Conservation (phyloP, 108 stramenopile genomes). For the Stephanodiscus minutulus region DNA sequence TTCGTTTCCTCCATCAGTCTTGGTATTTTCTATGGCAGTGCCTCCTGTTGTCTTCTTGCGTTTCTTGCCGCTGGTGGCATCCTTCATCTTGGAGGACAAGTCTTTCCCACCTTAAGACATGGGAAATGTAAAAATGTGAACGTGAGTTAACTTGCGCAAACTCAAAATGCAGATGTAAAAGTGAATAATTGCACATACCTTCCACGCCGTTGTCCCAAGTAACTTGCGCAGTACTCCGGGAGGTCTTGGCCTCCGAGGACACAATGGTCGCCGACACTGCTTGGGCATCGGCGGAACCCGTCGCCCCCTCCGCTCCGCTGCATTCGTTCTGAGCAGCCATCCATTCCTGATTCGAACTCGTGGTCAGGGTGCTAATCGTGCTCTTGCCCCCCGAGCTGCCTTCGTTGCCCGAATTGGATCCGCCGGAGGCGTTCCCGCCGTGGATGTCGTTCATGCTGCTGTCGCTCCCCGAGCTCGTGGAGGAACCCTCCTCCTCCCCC, state of each 20-base stretch:
- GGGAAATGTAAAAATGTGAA: background rate
- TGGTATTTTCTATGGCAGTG: background rate
- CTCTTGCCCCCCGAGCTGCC: conserved; percentile 51
- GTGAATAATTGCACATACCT: conserved; percentile 11
- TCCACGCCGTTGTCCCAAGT: conserved; percentile 4
- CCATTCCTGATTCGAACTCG: conserved; percentile 52
- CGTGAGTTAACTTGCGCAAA: background rate
- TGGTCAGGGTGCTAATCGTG: conserved; percentile 49
- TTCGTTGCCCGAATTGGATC: conserved; percentile 41
- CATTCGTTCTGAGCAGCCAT: conserved; percentile 26
- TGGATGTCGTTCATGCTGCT: conserved; percentile 36
- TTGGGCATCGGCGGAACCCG: background rate
- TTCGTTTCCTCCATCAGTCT: conserved; percentile 26
- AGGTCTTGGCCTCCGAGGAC: background rate
- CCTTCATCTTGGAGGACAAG: conserved; percentile 10
- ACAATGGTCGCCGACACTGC: conserved; percentile 1
- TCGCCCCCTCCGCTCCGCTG: background rate
- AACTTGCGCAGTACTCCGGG: background rate
- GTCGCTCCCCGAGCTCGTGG: conserved; percentile 13
- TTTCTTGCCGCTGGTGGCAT: conserved; percentile 24
- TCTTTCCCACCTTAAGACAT: conserved; percentile 4
- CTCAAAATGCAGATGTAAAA: conserved; percentile 1
- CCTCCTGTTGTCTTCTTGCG: conserved; percentile 29
- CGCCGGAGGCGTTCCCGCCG: conserved; percentile 36
- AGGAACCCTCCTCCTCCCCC: conserved; percentile 12